These are phyloP conservation scores for Lablab purpureus DNA, from an alignment of 306 rosid species.

Conservation along the genomic window DNA sequence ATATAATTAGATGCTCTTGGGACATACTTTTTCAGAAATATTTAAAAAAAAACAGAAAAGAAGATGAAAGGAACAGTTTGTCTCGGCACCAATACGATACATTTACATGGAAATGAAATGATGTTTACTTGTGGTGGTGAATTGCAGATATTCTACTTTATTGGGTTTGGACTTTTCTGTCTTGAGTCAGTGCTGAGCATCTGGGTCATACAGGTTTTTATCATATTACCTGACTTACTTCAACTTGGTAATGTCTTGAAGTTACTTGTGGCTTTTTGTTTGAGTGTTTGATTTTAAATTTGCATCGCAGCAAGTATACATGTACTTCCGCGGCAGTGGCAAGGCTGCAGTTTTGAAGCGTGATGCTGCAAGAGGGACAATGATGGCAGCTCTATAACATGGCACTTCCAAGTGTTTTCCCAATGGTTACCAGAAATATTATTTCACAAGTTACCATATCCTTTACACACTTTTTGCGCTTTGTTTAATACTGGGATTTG, in stretches of 20 bases:
- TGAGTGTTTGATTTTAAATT: slow-evolving; percentile 39
- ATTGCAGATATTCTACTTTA: slow-evolving; percentile 82
- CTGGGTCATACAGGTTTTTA: slow-evolving; percentile 95
- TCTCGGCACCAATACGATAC: neutral
- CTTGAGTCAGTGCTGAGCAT: slow-evolving; percentile 81
- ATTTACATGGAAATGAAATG: slow-evolving; percentile 32
- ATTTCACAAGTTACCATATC: slow-evolving; percentile 37
- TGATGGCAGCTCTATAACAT: slow-evolving; percentile 85
- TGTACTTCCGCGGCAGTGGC: slow-evolving; percentile 97
- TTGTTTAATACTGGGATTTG: slow-evolving; percentile 39
- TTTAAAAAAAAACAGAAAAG: too few relatives aligned
- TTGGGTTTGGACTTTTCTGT: slow-evolving; percentile 78
- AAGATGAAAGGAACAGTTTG: too few relatives aligned
- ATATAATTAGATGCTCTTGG: neutral
- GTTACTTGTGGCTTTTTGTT: slow-evolving; percentile 21
- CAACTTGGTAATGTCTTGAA: slow-evolving; percentile 31
- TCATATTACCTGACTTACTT: slow-evolving; percentile 10
- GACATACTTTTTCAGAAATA: too few relatives aligned
- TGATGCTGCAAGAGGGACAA: slow-evolving; percentile 80
- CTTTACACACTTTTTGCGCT: slow-evolving; percentile 33
- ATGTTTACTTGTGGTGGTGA: slow-evolving; percentile 47
- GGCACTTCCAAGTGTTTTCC: slow-evolving; percentile 22
- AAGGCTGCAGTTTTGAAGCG: slow-evolving; percentile 75
- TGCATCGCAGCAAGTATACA: slow-evolving; percentile 93
- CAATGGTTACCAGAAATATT: slow-evolving; percentile 26